Base-by-base conservation (phyloP, 345 rosid genomes). In the Carallia brachiata region DNA sequence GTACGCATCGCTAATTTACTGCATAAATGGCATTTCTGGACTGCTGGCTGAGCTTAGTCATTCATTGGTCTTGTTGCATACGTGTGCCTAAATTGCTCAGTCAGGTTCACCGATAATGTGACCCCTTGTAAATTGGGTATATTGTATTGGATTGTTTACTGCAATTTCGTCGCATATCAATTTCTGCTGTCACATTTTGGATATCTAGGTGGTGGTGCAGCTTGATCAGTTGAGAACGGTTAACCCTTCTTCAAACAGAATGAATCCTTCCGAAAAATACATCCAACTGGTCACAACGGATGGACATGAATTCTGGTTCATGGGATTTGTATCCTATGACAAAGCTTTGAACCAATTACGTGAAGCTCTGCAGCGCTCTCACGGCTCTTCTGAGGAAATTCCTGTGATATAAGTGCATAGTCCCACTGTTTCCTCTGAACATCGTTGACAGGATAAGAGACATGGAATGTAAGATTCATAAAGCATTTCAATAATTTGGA, bases 221-320 rank as follows among this genome's bases (percentile, higher is more conserved):
- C 82, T 84, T 60, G 87, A 87, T 61, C 80, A 85, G 75, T 44
- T 93, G 80, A 81, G 77, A 47, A 40, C 83, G 4, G 89, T 87
- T 19, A 79, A 72, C 65, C 85, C 96, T 48, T 80, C 89, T 61
- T 40, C 91, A 36, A 93, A 78, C 77, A 72, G 81, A 76, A 70
- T 68, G 75, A 86, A 87, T 70, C 87, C 89, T 36, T 79, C 82
- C 1, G 89, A 85, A 28, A 91, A 76, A 59, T 91, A 85, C 81
- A 85, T 89, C 52, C 91, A 84, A 37, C 53, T 86, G 15, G 78
- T 82, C 67, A 85, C 89, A 0, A 71, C 67, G 39, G 96, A 91
- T 69, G 88, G 84, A n/a, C 82, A 84, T 69, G 97, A 91, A 57
- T 93, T 88, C 76, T 88, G 94, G 94, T 87, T 91, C 58, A 79